Base-by-base conservation (phyloP, 306 rosid species). In the Echinosophora koreensis region DNA sequence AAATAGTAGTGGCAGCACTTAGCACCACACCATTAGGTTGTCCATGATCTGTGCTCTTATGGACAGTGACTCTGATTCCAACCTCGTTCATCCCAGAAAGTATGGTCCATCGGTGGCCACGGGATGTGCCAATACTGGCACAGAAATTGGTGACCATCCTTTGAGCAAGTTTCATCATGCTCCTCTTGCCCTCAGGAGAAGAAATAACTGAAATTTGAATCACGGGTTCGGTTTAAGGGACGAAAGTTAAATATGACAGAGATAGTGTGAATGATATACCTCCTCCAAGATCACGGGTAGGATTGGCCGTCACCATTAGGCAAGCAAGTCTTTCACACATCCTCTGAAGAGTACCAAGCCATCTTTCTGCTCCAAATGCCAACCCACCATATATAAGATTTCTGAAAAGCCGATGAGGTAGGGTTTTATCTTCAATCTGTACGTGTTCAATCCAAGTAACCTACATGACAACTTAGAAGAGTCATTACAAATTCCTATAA, bases 141-240 rank as follows among this genome's bases (percentile, higher is more conserved):
- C 97, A 95, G 76, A 95, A 95, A 77, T 88, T 89, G 63, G 83
- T 87, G 2, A 95, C 90, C 98, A 95, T 92, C 77, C 95, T 86
- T 78, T 90, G 98, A 12, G 98, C 95, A 32, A 95, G 97, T 54
- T 87, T 95, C 97, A 95, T 92, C 97, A 95, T 84, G 89, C 98
- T 95, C 63, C 88, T 86, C 83, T 89, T 95, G 39, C 98, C 98
- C 16, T 90, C 96, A 5, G 91, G 78, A 0, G 96, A 90, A 4
- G 98, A 95, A 78, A 95, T 89, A 42, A 89, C 98, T 95, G 73
- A 64, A 73, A 74, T 69, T 37, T 38, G 4, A 30, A 34, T 1
- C 3, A 59, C 14, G 10, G 1, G 54, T 46, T 63, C 27, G 13
- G 16, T 56, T 44, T 64, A 42, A 63, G 34, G 57, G 17, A 3